A percentile compares a stretch with the other conserved stretches of the same genome.
Conservation (phyloP, 371 early-diverging fungal genomes). For the Mucor lusitanicus region DNA sequence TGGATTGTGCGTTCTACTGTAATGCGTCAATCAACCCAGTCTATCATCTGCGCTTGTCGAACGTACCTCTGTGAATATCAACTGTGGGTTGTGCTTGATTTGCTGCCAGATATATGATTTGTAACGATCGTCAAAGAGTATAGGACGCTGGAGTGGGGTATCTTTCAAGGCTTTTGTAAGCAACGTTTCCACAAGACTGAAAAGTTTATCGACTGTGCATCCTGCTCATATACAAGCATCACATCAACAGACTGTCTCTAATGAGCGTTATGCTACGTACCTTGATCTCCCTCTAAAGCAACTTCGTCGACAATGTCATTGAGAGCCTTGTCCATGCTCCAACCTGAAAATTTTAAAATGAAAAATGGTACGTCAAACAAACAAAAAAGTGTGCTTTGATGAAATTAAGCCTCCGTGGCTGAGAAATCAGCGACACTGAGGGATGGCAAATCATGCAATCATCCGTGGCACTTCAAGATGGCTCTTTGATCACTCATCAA, state of each 20-base stretch:
- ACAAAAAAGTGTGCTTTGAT: not conserved
- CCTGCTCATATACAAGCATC: not conserved
- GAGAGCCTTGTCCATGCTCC: not conserved
- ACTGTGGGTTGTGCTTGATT: not conserved
- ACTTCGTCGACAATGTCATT: conserved; percentile 10
- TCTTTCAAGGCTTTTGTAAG: not conserved
- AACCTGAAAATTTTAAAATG: not conserved
- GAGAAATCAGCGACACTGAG: not conserved
- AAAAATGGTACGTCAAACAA: not conserved
- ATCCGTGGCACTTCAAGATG: no score
- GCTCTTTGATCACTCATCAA: not conserved
- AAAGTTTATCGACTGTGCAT: conserved; percentile 6
- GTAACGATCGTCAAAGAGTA: conserved; percentile 9
- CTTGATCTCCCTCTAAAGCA: conserved; percentile 20
- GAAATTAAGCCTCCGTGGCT: not conserved
- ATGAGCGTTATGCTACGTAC: not conserved
- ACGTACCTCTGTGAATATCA: conserved; percentile 7
- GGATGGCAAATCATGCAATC: not conserved
- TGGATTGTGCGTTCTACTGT: not conserved
- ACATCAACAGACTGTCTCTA: not conserved
- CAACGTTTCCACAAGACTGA: not conserved
- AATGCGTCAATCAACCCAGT: not conserved
- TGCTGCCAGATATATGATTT: conserved; percentile 8
- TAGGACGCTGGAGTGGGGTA: not conserved
- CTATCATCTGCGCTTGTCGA: not conserved